phyloP scores from a whole-genome alignment of 2,329 filamentous ascomycete genomes.

The Pseudogymnoascus sp. region DNA sequence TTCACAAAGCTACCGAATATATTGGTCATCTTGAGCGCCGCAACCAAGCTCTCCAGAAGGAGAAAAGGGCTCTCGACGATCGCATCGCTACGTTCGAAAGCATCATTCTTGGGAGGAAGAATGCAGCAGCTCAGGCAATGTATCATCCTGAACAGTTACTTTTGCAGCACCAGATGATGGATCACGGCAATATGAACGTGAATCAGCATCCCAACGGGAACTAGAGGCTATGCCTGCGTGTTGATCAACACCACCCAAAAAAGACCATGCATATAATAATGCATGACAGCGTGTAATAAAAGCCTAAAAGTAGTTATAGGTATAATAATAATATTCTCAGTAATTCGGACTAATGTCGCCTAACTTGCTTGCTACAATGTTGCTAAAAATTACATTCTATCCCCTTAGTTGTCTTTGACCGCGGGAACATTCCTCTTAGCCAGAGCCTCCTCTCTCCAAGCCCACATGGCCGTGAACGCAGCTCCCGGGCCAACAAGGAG shows the following conservation, averaged over 20 bases:
- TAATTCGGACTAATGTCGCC: neutral
- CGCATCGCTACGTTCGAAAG: neutral
- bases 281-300: too few species aligned
- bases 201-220: neutral
- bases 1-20: constrained; percentile 20
- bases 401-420: constrained; percentile 15
- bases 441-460: constrained; percentile 31
- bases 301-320: too few species aligned
- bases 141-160: constrained; percentile 4
- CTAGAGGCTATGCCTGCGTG: neutral
- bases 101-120: neutral
- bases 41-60: neutral
- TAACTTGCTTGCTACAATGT: neutral
- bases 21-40: constrained; percentile 18
- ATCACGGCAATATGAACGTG: neutral
- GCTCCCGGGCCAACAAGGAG: constrained; percentile 27
- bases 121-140: neutral
- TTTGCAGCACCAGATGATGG: neutral
- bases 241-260: neutral
- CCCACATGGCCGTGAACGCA: constrained; percentile 26
- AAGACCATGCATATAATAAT: too few species aligned
- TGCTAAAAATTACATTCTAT: neutral
- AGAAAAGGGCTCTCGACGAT: neutral
- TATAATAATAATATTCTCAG: neutral
- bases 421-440: constrained; percentile 14